Evolutionary conservation across 2,329 filamentous ascomycete species (phyloP).

Genomic region (Aurifilum marmelostoma): DNA sequence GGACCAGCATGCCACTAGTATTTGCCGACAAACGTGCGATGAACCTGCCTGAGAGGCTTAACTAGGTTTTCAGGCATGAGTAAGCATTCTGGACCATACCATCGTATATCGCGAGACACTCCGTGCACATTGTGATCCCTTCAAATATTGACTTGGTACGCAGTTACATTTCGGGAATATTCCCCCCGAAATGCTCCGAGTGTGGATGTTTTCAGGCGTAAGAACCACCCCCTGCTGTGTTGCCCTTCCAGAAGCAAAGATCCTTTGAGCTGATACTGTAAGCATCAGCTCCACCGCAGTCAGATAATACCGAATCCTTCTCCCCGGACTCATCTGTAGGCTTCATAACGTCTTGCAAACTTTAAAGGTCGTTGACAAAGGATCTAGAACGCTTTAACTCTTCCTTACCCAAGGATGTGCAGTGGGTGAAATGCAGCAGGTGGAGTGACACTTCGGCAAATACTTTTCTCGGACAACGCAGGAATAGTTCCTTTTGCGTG

Average conservation of each 20-base stretch:
- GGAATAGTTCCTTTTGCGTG: not conserved
- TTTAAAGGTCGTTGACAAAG: not conserved
- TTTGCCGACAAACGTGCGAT: not conserved
- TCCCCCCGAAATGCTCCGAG: not conserved
- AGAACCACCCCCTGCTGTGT: not conserved
- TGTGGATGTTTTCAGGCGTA: not conserved
- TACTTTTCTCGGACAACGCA: not conserved
- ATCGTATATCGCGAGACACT: not conserved
- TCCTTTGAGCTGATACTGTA: no score
- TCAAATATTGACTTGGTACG: not conserved
- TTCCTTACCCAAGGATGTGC: no score
- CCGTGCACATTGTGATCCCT: not conserved
- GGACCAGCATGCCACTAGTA: not conserved
- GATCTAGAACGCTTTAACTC: no score
- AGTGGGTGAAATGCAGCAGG: not conserved
- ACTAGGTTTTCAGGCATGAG: not conserved
- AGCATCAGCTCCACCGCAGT: not conserved
- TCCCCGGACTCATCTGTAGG: no score
- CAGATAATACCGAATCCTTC: not conserved
- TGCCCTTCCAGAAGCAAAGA: not conserved
- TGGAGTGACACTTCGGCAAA: not conserved
- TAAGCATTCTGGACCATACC: not conserved
- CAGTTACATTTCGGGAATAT: not conserved
- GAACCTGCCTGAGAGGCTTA: not conserved
- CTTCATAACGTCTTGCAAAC: no score